Percentiles rank a stretch among this genome's conserved stretches.
phyloP scores from a whole-genome alignment of 495 filamentous ascomycete species.

The Xylaria intraflava region DNA sequence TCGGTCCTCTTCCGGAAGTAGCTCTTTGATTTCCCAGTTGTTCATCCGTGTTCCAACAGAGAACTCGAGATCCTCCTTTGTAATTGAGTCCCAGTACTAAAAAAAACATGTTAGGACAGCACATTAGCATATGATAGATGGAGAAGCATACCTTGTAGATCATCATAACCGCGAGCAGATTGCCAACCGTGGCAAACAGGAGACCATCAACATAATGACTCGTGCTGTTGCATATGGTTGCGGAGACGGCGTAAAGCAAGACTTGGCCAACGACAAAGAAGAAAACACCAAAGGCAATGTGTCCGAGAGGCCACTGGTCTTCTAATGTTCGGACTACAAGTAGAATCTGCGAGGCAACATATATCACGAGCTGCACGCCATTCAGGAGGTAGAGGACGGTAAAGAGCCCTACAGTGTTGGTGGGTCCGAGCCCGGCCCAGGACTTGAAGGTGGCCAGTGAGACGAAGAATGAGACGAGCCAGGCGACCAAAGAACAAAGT shows the following conservation, averaged over 20 bases:
- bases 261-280: constrained; percentile 93
- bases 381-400: constrained; percentile 90
- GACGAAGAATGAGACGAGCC: constrained; percentile 78
- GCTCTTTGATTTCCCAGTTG: constrained; percentile 98
- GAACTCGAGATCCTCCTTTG: constrained; percentile 96
- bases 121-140: not conserved
- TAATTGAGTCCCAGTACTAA: constrained; percentile 99
- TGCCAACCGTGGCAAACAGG: constrained; percentile 91
- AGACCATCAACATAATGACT: constrained; percentile 93
- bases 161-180: constrained; percentile 98
- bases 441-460: constrained; percentile 89
- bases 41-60: constrained; percentile 90
- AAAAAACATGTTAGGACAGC: not conserved
- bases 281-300: constrained; percentile 87
- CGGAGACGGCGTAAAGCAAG: constrained; percentile 82
- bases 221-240: constrained; percentile 73
- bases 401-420: constrained; percentile 82
- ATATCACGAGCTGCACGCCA: constrained; percentile 75
- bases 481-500: constrained; percentile 68
- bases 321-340: constrained; percentile 86
- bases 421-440: constrained; percentile 79
- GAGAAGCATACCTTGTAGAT: constrained; percentile 78
- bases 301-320: constrained; percentile 90
- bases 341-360: constrained; percentile 80
- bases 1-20: constrained; percentile 81